phyloP scores from a whole-genome alignment of 1,284 basidiomycete species.

The Afroboletus lepidellus region DNA sequence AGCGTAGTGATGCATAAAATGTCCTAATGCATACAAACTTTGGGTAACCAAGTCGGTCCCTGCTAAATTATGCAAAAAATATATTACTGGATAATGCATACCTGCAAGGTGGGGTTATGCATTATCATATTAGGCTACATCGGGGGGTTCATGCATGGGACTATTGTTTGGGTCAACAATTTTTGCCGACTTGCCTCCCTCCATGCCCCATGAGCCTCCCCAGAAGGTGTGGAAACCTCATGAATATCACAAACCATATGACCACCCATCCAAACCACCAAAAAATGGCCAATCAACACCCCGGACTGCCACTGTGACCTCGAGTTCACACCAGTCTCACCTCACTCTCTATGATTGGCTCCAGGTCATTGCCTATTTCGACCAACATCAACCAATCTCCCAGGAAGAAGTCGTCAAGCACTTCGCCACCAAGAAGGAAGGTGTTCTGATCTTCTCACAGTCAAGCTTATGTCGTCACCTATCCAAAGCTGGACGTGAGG shows the following conservation, averaged over 20 bases:
- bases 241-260: no score
- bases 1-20: background rate
- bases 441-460: background rate
- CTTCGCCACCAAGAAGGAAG: background rate
- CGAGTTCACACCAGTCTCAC: background rate
- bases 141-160: no score
- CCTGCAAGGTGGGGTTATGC: no score
- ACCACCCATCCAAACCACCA: no score
- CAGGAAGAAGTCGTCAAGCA: background rate
- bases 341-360: background rate
- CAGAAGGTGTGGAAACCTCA: no score
- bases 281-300: no score
- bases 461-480: background rate
- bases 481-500: background rate
- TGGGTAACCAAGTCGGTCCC: background rate
- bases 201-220: no score
- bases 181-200: no score
- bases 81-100: background rate
- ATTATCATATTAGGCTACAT: no score
- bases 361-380: background rate
- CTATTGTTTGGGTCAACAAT: no score
- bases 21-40: background rate
- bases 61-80: background rate
- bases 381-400: background rate
- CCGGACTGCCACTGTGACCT: no score